Percentiles rank a stretch among this genome's conserved stretches.
phyloP scores from a whole-genome alignment of 1,284 basidiomycete genomes.

The Tilletia indica region DNA sequence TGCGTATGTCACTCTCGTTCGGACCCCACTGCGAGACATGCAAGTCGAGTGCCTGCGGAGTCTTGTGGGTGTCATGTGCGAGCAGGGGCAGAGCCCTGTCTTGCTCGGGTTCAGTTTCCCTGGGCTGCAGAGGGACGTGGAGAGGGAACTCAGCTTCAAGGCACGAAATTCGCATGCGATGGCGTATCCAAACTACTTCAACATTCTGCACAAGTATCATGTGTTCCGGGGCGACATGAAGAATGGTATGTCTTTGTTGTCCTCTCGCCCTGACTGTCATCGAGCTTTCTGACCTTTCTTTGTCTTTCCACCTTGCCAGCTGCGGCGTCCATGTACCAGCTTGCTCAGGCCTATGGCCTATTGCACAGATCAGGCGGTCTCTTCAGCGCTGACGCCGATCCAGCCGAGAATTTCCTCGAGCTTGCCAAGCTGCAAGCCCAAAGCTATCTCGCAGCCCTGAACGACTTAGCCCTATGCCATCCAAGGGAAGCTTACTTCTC shows the following conservation, averaged over 20 bases:
- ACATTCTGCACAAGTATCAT: conserved; percentile 84
- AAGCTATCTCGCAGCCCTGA: conserved; percentile 81
- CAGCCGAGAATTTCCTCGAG: conserved; percentile 47
- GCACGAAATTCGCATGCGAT: conserved; percentile 89
- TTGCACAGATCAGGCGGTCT: conserved; percentile 18
- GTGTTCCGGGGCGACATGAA: conserved; percentile 53
- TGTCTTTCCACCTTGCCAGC: conserved; percentile 60
- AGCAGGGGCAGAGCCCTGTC: conserved; percentile 74
- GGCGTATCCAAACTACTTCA: conserved; percentile 79
- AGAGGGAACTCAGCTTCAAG: conserved; percentile 85
- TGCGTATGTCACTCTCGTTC: conserved; percentile 42
- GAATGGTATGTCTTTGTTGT: conserved; percentile 31
- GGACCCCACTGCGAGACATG: conserved; percentile 29
- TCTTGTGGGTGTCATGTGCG: conserved; percentile 77
- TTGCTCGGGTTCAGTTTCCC: conserved; percentile 83
- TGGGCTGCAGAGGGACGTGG: conserved; percentile 81
- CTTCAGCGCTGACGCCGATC: conserved; percentile 4
- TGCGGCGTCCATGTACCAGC: conserved; percentile 88
- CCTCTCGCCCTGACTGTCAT: conserved; percentile 12
- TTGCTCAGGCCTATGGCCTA: conserved; percentile 72
- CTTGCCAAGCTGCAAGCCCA: conserved; percentile 72
- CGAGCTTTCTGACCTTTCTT: background rate
- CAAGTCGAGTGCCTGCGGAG: conserved; percentile 20
- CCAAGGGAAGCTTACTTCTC: conserved; percentile 80
- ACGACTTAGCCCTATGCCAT: conserved; percentile 80